These are phyloP conservation scores for Penicillium rolfsii DNA, from an alignment of 2,329 filamentous ascomycete genomes.

Conservation along the genomic window DNA sequence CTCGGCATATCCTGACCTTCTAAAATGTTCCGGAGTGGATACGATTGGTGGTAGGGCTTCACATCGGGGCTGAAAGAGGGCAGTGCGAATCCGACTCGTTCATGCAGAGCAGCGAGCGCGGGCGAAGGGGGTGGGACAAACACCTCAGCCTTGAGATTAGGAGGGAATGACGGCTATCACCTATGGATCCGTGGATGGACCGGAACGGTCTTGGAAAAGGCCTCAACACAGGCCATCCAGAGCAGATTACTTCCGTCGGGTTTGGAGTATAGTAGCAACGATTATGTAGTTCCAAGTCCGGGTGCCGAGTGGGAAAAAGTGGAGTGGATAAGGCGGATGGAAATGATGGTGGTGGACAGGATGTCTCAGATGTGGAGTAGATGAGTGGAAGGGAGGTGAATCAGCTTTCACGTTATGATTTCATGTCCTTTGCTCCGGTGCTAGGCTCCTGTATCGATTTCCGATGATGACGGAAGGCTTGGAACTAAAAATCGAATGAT, in stretches of 20 bases:
- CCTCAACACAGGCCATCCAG: no score
- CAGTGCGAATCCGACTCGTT: constrained; percentile 7
- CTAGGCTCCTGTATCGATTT: neutral
- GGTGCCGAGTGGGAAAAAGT: neutral
- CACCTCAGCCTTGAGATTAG: constrained; percentile 18
- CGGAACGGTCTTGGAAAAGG: neutral
- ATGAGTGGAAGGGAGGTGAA: constrained; percentile 7
- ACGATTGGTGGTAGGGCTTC: constrained; percentile 24
- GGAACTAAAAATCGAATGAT: neutral
- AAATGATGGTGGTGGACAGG: constrained; percentile 12
- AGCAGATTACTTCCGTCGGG: no score
- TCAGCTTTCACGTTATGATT: constrained; percentile 10
- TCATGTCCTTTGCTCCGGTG: neutral
- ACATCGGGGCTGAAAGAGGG: constrained; percentile 21
- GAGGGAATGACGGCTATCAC: constrained; percentile 24
- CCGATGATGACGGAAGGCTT: neutral
- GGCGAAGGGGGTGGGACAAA: constrained; percentile 5
- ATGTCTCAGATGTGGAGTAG: constrained; percentile 23
- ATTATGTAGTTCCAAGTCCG: neutral
- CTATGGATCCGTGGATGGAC: constrained; percentile 16
- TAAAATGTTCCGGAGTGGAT: constrained; percentile 21
- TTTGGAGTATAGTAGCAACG: neutral
- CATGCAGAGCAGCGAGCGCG: constrained; percentile 10
- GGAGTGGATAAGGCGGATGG: neutral
- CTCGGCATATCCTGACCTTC: constrained; percentile 1